Conservation (phyloP, 2,329 filamentous ascomycete species). For the Pezicula radicicola region DNA sequence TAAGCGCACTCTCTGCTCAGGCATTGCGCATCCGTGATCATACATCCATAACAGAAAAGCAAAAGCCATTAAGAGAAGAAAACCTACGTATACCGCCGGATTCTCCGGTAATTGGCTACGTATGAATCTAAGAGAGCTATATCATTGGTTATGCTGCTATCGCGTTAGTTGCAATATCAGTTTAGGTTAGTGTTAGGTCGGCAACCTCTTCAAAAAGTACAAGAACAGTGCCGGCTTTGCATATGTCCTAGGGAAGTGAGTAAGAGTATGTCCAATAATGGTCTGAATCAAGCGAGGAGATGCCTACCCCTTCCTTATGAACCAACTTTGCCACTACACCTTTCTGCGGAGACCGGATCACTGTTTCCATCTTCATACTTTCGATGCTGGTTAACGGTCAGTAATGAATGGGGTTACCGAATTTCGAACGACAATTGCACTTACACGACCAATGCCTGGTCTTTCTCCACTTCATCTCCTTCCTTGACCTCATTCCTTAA, state of each 20-base stretch:
- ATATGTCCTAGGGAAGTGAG: conserved; percentile 59
- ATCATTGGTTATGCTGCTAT: too few relatives aligned
- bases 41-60: too few relatives aligned
- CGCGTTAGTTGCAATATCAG: not conserved
- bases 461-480: conserved; percentile 80
- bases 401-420: conserved; percentile 6
- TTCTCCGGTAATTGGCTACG: too few relatives aligned
- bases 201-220: conserved; percentile 63
- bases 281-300: conserved; percentile 4
- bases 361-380: conserved; percentile 89
- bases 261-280: conserved; percentile 4
- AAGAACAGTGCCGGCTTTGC: conserved; percentile 71
- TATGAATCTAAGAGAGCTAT: too few relatives aligned
- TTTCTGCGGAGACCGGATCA: conserved; percentile 73
- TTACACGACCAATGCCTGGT: conserved; percentile 80
- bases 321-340: conserved; percentile 70
- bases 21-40: too few relatives aligned
- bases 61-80: too few relatives aligned
- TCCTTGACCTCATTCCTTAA: conserved; percentile 83
- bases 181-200: not conserved
- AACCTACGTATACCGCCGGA: too few relatives aligned
- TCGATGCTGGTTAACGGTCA: conserved; percentile 56
- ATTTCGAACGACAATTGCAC: conserved; percentile 27
- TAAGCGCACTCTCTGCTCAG: too few relatives aligned
- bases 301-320: conserved; percentile 69